Conservation (phyloP, 352 stramenopile genomes). For the Globisporangium emineosum region DNA sequence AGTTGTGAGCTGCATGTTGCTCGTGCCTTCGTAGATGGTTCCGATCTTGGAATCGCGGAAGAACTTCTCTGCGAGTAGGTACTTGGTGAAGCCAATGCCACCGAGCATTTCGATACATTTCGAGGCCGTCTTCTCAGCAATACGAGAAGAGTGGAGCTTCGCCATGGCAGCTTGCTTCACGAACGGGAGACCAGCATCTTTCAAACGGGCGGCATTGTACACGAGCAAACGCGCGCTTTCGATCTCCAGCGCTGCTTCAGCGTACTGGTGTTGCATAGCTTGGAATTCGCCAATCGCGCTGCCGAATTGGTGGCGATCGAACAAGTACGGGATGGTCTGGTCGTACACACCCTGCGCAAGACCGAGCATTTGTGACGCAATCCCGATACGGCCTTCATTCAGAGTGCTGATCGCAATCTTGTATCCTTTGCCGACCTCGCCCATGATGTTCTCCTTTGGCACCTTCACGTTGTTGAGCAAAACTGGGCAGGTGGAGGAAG, state of each 20-base stretch:
- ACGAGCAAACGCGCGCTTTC: slow-evolving; percentile 90
- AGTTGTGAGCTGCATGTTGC: slow-evolving; percentile 96
- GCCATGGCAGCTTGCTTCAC: slow-evolving; percentile 97
- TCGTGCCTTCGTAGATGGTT: slow-evolving; percentile 97
- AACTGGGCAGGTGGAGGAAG: slow-evolving; percentile 95
- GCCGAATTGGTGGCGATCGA: slow-evolving; percentile 95
- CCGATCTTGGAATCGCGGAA: slow-evolving; percentile 97
- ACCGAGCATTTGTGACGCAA: slow-evolving; percentile 96
- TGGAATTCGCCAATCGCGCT: slow-evolving; percentile 93
- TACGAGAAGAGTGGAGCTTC: slow-evolving; percentile 93
- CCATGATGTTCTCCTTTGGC: slow-evolving; percentile 91
- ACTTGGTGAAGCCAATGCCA: slow-evolving; percentile 95
- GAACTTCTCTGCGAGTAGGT: slow-evolving; percentile 95
- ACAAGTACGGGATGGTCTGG: slow-evolving; percentile 94
- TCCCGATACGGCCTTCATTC: slow-evolving; percentile 95
- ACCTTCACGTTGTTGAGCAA: slow-evolving; percentile 94
- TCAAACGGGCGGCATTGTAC: slow-evolving; percentile 94
- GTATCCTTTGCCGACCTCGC: slow-evolving; percentile 92
- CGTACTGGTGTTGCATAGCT: slow-evolving; percentile 96
- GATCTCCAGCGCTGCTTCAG: slow-evolving; percentile 94
- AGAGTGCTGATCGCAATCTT: slow-evolving; percentile 98
- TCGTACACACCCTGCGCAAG: slow-evolving; percentile 96
- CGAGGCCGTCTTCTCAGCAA: slow-evolving; percentile 94
- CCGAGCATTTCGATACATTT: slow-evolving; percentile 96
- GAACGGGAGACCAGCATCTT: slow-evolving; percentile 93